Evolutionary conservation across 2,329 filamentous ascomycete species (phyloP), one percentile per base, ranked within the genome.

Genomic region (Phoma sp.): DNA sequence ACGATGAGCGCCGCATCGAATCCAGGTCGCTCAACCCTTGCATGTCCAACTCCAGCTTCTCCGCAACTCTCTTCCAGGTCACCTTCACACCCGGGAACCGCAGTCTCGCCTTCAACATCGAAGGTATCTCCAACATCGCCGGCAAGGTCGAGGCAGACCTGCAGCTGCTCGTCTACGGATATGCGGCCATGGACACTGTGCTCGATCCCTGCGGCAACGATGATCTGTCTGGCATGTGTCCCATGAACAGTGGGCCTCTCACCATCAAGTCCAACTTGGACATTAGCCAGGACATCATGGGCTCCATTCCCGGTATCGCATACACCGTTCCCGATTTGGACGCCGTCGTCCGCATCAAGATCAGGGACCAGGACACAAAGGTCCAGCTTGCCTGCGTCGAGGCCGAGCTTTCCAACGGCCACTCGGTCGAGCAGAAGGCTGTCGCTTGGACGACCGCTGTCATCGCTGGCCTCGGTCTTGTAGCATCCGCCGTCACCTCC

Each of bases 321-420:
- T 98, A 95, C 78, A 88, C 84, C 45, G 89, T 98, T 38, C 93
- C 93, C 43, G 94, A 97, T 81, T 83, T 97, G 49, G 94, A 98
- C 75, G 92, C 92, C 58, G 88, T 86, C 46, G 90, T 96, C 46
- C 87, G 85, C 68, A 86, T 97, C 68, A 88, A 87, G 68, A 91
- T 97, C 81, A 94, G 91, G 73, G 82, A 85, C 61, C 88, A 85
- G 6, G 78, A 83, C 13, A 86, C 84, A 1, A 81, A 83, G 48
- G 78, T 84, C 45, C 86, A 83, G 67, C 85, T 96, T 47, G 92
- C 93, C 51, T 98, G 94, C 74, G 87, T 97, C 47, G 90, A 96
- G 79, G 92, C 92, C 43, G 82, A 88, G 59, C 83, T 97, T 49
- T 96, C 92, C 65, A 98, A 97, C 75, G 91, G 90, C 59, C 91